Conservation (phyloP, 176 grass and related monocot species). For the Triticum dicoccoides region DNA sequence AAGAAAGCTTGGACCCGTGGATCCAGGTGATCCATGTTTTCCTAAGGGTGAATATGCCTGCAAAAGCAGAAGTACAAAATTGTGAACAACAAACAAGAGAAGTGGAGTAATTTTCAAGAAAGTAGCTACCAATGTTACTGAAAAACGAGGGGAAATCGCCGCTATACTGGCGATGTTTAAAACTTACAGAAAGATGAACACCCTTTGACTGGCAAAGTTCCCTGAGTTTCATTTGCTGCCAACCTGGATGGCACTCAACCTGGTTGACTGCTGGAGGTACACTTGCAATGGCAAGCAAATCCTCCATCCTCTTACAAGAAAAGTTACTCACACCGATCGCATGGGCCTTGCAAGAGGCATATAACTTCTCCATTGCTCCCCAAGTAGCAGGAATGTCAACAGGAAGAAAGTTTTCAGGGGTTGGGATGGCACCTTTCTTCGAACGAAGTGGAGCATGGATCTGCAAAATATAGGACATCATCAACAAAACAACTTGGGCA, state of each 20-base stretch:
- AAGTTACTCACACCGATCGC: constrained; percentile 86
- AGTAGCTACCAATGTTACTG: not conserved
- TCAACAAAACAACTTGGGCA: constrained; percentile 1
- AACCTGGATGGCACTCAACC: constrained; percentile 75
- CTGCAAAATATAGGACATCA: constrained; percentile 25
- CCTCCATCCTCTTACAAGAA: constrained; percentile 65
- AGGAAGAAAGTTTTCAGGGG: constrained; percentile 53
- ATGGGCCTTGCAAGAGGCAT: constrained; percentile 58
- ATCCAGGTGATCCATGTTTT: constrained; percentile 35
- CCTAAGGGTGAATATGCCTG: constrained; percentile 60
- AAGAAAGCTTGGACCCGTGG: constrained; percentile 24
- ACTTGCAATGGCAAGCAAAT: constrained; percentile 53
- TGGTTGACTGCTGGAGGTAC: constrained; percentile 68
- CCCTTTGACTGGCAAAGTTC: constrained; percentile 52
- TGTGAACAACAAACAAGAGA: not conserved
- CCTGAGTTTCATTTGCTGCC: constrained; percentile 66
- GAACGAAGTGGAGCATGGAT: constrained; percentile 75
- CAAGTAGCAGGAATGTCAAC: constrained; percentile 64
- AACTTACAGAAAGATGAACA: constrained; percentile 72
- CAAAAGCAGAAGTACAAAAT: not conserved
- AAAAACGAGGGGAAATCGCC: not conserved
- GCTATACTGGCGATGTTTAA: not conserved
- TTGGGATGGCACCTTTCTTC: constrained; percentile 47
- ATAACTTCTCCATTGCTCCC: constrained; percentile 69
- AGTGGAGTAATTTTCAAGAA: not conserved